phyloP scores from a whole-genome alignment of 169 alveolate genomes.

The Plasmodium knowlesi region DNA sequence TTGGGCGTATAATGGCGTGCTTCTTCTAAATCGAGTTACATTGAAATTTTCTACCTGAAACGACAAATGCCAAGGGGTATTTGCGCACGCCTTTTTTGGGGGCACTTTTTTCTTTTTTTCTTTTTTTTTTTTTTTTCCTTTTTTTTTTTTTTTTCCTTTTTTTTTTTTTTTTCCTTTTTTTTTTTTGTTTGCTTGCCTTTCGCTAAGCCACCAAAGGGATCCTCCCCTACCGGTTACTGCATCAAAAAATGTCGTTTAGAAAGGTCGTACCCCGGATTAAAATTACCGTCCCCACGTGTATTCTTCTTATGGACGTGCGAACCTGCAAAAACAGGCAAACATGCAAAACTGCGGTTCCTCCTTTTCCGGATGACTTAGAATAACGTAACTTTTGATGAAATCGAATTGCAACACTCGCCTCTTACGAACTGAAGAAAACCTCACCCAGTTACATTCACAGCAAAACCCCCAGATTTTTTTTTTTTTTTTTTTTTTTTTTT shows the following conservation, averaged over 20 bases:
- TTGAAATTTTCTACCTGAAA: not conserved
- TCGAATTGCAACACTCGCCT: not conserved
- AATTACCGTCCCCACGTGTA: not conserved
- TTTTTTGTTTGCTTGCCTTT: not conserved
- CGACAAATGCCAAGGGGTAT: not conserved
- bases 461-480: not conserved
- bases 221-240: not conserved
- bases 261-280: not conserved
- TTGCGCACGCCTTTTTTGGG: not conserved
- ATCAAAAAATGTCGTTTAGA: not conserved
- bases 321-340: not conserved
- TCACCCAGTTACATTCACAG: not conserved
- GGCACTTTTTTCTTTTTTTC: not conserved
- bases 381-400: not conserved
- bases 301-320: not conserved
- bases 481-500: not conserved
- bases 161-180: no score
- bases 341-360: not conserved
- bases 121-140: not conserved
- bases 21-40: not conserved
- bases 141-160: not conserved
- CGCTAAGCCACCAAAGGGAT: not conserved
- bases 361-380: not conserved
- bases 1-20: not conserved
- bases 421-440: not conserved